A percentile compares a stretch with the other conserved stretches of the same genome.
Conservation (phyloP, 2,329 filamentous ascomycete genomes). For the Daldinia sp. region DNA sequence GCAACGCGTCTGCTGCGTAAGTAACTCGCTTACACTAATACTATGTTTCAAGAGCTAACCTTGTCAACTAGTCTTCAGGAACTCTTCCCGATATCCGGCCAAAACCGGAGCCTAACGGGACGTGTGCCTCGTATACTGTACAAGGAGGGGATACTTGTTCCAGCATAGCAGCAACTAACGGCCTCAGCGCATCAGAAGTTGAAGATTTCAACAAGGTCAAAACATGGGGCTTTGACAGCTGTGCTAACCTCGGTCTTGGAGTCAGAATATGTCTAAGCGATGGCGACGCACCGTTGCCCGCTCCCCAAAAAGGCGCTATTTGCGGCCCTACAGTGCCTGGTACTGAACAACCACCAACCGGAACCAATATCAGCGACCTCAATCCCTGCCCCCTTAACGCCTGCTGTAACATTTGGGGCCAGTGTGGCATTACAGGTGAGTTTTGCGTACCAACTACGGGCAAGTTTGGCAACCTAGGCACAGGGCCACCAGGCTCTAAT, state of each 20-base stretch:
- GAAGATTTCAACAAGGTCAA: conserved; percentile 53
- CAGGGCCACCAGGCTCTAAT: neutral
- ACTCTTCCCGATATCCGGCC: conserved; percentile 39
- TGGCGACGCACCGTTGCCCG: conserved; percentile 28
- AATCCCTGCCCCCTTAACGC: neutral
- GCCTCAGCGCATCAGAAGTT: conserved; percentile 51
- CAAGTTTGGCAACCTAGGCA: neutral
- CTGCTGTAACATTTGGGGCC: neutral
- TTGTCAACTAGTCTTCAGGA: conserved; percentile 8
- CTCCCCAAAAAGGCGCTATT: conserved; percentile 23
- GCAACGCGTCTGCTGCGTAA: conserved; percentile 56
- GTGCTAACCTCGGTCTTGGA: conserved; percentile 40
- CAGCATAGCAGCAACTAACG: neutral
- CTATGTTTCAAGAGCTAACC: neutral
- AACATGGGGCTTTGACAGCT: conserved; percentile 58
- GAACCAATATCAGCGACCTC: neutral
- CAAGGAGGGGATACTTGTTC: conserved; percentile 53
- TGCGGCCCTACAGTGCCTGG: conserved; percentile 38
- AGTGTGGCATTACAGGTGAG: neutral
- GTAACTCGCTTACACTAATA: neutral
- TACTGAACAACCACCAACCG: neutral
- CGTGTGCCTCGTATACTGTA: conserved; percentile 55
- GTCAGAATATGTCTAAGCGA: conserved; percentile 31
- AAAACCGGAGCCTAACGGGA: conserved; percentile 51
- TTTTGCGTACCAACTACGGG: neutral